phyloP scores from a whole-genome alignment of 176 grass and related monocot genomes.

The Oryza rufipogon region DNA sequence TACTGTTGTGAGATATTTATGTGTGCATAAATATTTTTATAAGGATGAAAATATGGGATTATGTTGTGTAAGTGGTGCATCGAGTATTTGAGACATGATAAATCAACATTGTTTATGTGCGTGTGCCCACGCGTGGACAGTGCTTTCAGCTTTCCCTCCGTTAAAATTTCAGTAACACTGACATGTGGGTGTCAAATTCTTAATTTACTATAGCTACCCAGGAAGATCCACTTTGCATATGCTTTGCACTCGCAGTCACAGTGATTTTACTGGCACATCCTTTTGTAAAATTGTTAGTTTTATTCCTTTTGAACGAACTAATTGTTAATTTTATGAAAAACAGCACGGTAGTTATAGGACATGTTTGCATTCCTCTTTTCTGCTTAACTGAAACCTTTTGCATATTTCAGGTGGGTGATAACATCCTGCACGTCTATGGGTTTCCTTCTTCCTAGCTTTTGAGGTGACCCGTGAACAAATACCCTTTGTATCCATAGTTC shows the following conservation, averaged over 20 bases:
- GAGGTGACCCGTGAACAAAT: constrained; percentile 26
- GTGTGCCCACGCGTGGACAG: neutral
- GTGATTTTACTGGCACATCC: neutral
- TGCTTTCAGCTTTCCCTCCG: neutral
- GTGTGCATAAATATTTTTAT: neutral
- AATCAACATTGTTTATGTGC: neutral
- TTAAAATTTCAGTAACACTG: neutral
- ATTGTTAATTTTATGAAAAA: constrained; percentile 3
- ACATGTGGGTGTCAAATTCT: neutral
- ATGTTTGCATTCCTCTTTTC: constrained; percentile 14
- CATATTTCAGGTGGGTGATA: constrained; percentile 34
- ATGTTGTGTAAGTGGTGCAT: neutral
- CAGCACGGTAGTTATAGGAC: neutral
- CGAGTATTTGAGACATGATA: neutral
- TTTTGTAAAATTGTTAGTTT: constrained; percentile 2
- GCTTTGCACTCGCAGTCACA: neutral
- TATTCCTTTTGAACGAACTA: neutral
- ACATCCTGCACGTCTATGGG: constrained; percentile 1
- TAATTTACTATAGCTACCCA: neutral
- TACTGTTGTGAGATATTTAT: neutral
- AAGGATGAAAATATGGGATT: constrained; percentile 7
- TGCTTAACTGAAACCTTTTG: constrained; percentile 10
- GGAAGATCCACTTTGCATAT: neutral
- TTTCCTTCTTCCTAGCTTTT: constrained; percentile 38
- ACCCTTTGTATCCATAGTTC: constrained; percentile 58